phyloP scores from a whole-genome alignment of 1,284 basidiomycete genomes.

The Moniliella sp. region DNA sequence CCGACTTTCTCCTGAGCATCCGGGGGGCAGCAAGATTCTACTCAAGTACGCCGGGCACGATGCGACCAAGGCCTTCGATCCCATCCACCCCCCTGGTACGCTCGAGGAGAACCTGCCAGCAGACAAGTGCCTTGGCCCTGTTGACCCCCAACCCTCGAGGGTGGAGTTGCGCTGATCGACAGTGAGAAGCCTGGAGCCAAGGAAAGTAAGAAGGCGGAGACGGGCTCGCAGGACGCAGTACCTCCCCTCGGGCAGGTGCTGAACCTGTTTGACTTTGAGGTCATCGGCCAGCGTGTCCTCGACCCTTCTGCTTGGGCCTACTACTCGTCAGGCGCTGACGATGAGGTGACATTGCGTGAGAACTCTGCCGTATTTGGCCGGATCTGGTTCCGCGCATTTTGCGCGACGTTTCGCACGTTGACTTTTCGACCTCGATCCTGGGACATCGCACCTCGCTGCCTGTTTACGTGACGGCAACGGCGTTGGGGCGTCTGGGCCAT shows the following conservation, averaged over 20 bases:
- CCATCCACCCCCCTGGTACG: constrained; percentile 28
- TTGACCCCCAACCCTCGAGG: constrained; percentile 15
- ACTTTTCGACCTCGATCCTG: constrained; percentile 60
- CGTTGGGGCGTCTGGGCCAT: constrained; percentile 58
- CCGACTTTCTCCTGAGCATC: constrained; percentile 43
- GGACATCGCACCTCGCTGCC: constrained; percentile 48
- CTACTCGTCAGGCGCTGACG: constrained; percentile 38
- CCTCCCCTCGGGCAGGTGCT: constrained; percentile 57
- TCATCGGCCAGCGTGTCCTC: constrained; percentile 30
- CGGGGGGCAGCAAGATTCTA: constrained; percentile 6
- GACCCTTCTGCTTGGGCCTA: constrained; percentile 31
- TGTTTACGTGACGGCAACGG: constrained; percentile 59
- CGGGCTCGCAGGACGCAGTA: constrained; percentile 8
- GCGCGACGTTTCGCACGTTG: constrained; percentile 57
- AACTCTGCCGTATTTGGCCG: constrained; percentile 72
- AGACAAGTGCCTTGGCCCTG: constrained; percentile 24
- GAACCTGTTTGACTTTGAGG: constrained; percentile 76
- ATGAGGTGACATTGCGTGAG: constrained; percentile 46
- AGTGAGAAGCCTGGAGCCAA: constrained; percentile 2
- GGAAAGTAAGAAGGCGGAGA: constrained; percentile 2
- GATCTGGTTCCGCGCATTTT: constrained; percentile 80
- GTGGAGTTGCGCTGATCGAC: constrained; percentile 1
- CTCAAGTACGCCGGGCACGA: constrained; percentile 9
- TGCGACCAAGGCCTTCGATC: constrained; percentile 22
- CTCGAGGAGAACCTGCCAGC: constrained; percentile 24